These are phyloP conservation scores for Phytophthora podocarpi DNA, from an alignment of 352 stramenopile species.

Conservation along the genomic window DNA sequence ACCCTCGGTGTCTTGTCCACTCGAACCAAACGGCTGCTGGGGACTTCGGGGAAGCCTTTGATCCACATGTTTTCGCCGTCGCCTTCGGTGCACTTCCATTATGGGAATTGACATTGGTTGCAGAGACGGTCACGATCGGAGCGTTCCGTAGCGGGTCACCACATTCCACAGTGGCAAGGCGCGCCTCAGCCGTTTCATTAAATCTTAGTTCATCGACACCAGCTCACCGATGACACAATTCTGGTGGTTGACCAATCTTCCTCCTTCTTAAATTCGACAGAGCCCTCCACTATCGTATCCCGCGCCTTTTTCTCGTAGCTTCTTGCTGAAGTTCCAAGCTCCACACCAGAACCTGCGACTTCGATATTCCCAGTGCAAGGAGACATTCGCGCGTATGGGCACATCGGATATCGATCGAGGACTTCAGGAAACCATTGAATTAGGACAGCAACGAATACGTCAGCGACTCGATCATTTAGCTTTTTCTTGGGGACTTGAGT, in stretches of 20 bases:
- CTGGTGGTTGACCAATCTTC: slow-evolving; percentile 8
- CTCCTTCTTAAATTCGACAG: too few relatives aligned
- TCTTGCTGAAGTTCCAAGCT: neutral
- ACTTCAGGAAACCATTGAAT: slow-evolving; percentile 10
- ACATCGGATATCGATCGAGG: slow-evolving; percentile 10
- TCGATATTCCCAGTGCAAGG: neutral
- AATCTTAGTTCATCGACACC: slow-evolving; percentile 8
- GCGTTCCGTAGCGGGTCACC: neutral
- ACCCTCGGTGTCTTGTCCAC: slow-evolving; percentile 7
- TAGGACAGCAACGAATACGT: neutral
- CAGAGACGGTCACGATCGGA: too few relatives aligned
- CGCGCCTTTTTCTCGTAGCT: neutral
- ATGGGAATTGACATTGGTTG: too few relatives aligned
- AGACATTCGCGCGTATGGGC: neutral
- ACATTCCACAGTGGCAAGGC: neutral
- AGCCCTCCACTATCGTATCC: neutral
- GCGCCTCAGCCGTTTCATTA: neutral
- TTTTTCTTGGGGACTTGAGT: slow-evolving; percentile 3
- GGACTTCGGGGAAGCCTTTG: neutral
- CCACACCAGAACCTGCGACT: too few relatives aligned
- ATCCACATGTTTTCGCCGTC: neutral
- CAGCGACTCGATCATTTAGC: neutral
- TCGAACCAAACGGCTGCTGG: slow-evolving; percentile 3
- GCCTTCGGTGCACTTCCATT: neutral
- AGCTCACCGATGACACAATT: slow-evolving; percentile 9